Conservation (phyloP, 129 eudicot species). For the Escallonia herrerae region DNA sequence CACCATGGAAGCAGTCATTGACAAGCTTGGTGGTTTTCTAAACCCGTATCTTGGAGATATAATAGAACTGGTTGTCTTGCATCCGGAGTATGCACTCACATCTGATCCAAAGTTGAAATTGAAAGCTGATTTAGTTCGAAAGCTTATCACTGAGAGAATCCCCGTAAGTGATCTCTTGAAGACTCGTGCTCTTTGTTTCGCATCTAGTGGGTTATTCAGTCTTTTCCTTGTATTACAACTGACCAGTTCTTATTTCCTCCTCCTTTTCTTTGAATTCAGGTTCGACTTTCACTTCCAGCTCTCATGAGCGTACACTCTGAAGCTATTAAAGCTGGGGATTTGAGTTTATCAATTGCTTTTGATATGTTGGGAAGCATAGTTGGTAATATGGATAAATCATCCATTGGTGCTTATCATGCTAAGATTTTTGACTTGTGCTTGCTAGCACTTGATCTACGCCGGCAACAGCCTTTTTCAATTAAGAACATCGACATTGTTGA, state of each 20-base stretch:
- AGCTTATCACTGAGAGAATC: conserved; percentile 55
- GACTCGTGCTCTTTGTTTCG: not conserved
- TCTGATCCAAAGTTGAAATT: conserved; percentile 44
- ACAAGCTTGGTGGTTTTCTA: conserved; percentile 78
- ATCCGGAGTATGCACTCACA: conserved; percentile 35
- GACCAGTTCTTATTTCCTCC: not conserved
- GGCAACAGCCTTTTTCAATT: conserved; percentile 48
- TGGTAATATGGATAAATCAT: conserved; percentile 65
- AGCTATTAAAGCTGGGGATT: conserved; percentile 57
- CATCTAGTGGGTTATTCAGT: not conserved
- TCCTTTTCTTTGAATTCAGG: conserved; percentile 33
- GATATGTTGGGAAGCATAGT: conserved; percentile 67
- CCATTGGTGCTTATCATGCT: conserved; percentile 52
- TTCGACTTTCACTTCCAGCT: conserved; percentile 67
- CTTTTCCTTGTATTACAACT: not conserved
- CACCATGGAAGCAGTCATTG: conserved; percentile 66
- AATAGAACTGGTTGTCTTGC: conserved; percentile 59
- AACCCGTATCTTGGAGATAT: conserved; percentile 72
- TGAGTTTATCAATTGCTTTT: conserved; percentile 52
- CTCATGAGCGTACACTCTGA: conserved; percentile 50
- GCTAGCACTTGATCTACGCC: conserved; percentile 81
- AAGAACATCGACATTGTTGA: conserved; percentile 54
- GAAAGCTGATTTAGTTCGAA: conserved; percentile 69
- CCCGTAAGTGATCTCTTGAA: conserved; percentile 49
- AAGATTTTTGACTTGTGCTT: conserved; percentile 65